Evolutionary conservation across 2,329 filamentous ascomycete species (phyloP).

Genomic region (Botrytis galanthina): DNA sequence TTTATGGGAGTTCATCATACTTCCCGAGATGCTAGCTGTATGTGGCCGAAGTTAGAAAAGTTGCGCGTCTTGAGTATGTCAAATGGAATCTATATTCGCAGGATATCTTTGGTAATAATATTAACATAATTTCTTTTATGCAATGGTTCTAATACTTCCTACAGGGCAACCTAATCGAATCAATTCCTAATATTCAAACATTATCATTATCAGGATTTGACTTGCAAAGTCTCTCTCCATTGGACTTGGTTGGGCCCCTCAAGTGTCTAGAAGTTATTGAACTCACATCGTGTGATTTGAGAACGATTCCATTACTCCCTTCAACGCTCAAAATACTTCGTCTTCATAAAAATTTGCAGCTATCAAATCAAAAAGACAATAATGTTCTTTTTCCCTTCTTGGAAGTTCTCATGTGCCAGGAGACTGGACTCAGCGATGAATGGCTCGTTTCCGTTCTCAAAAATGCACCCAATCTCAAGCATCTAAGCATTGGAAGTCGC

Average conservation of each 20-base stretch:
- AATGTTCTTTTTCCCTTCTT: conserved; percentile 29
- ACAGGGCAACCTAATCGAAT: background rate
- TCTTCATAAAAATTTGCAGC: conserved; percentile 24
- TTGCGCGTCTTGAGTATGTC: conserved; percentile 26
- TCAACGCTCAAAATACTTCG: conserved; percentile 32
- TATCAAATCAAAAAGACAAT: background rate
- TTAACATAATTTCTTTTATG: background rate
- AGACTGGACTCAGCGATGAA: conserved; percentile 27
- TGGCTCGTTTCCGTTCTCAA: conserved; percentile 24
- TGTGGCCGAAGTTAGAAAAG: conserved; percentile 23
- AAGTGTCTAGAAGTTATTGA: conserved; percentile 25
- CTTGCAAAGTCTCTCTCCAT: background rate
- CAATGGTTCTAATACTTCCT: background rate
- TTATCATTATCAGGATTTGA: background rate
- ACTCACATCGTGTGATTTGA: conserved; percentile 26
- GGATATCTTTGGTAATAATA: background rate
- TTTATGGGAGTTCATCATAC: conserved; percentile 22
- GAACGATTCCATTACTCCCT: conserved; percentile 31
- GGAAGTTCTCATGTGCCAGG: conserved; percentile 31
- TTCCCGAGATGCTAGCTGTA: background rate
- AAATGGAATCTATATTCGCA: background rate
- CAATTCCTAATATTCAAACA: conserved; percentile 12
- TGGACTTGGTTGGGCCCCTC: background rate
- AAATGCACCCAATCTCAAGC: conserved; percentile 30
- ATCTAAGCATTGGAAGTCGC: conserved; percentile 30